Evolutionary conservation across 2,329 filamentous ascomycete genomes (phyloP).

Genomic region (Penicillium sp.): DNA sequence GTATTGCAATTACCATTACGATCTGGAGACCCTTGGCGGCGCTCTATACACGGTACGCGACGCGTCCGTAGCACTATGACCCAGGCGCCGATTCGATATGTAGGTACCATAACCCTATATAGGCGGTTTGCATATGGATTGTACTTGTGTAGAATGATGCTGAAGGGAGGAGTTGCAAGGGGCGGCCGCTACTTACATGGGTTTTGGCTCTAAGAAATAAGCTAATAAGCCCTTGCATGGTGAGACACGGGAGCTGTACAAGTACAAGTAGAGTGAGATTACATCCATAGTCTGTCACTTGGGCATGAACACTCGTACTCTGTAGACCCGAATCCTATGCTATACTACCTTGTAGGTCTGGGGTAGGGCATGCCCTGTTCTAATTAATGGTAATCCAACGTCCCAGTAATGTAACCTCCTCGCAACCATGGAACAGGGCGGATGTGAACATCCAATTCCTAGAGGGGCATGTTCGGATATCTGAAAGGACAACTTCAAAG

Average conservation of each 20-base stretch:
- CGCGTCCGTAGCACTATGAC: background rate
- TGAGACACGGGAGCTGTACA: background rate
- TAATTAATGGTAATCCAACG: background rate
- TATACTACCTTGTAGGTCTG: background rate
- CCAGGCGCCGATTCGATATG: background rate
- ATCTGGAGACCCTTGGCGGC: background rate
- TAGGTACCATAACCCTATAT: background rate
- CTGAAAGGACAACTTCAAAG: background rate
- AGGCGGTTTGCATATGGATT: background rate
- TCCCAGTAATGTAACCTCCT: background rate
- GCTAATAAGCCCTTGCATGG: constrained; percentile 12
- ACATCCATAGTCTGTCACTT: background rate
- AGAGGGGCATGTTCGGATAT: background rate
- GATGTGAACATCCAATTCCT: background rate
- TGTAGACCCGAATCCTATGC: background rate
- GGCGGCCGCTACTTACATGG: background rate
- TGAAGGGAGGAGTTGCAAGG: constrained; percentile 4
- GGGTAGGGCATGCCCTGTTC: background rate
- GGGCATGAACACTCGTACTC: no score
- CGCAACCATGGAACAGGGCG: background rate
- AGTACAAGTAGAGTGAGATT: background rate
- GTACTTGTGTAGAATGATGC: background rate
- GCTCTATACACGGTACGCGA: constrained; percentile 6
- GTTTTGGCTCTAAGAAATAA: constrained; percentile 6
- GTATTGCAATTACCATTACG: constrained; percentile 20